Evolutionary conservation across 371 early-diverging fungal genomes (phyloP), one percentile per base, ranked within the genome.

Genomic region (Blakeslea trispora): DNA sequence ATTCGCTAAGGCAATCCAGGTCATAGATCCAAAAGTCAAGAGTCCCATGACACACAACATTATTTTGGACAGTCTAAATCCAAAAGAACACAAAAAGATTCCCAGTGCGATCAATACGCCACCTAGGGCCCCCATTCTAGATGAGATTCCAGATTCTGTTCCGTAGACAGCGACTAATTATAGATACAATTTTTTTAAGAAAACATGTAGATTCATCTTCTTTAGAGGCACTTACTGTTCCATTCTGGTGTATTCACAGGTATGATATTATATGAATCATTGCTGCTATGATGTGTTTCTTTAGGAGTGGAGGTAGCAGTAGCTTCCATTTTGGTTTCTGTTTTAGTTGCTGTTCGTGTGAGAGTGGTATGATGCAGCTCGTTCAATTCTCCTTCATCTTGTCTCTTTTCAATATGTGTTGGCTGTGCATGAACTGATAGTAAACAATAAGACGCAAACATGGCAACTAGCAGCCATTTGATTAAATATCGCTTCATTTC

Each of bases 41-140:
- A 75, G 61, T 32, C 75, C 75, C 42, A 45, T 60, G 28, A 72
- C 52, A 35, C 50, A 58, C 7, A 68, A 28, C 37, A 69, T 75
- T 9, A 51, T 24, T 35, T 64, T 66, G 13, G 61, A 64, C 11
- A 59, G 37, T 17, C 70, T 63, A 24, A 68, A 65, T 7, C 75
- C 75, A 32, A 67, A 53, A 4, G 50, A 35, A 40, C 63, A 45
- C 24, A 75, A 61, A 47, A 64, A 75, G 2, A 72, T 31, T 15
- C 70, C 72, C 2, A 63, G 39, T 5, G 59, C 62, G 34, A 75
- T 64, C 35, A 75, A 49, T 3, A 68, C 45, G 19, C 66, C 68
- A 15, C 68, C 75, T 2, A 63, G 42, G 8, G 65, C 48, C 19
- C 63, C 68, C 56, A 67, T 63, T 40, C 58, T 47, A 15, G 70